Percentiles rank a stretch among this genome's conserved stretches.
Conservation (phyloP, 2,329 filamentous ascomycete species). For the Paecilomyces variotii region DNA sequence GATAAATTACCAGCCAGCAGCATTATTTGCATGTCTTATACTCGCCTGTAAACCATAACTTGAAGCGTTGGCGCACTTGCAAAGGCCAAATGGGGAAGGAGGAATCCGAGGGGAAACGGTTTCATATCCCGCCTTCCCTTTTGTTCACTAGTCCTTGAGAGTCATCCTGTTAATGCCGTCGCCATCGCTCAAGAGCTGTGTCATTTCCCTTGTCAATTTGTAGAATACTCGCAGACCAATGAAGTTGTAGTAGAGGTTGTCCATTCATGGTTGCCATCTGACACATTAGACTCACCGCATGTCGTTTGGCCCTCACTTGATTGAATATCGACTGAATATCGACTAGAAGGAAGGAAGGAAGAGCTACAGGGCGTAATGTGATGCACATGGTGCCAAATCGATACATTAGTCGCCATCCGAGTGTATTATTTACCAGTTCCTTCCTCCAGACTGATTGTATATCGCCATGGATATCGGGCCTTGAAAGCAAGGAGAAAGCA, state of each 20-base stretch:
- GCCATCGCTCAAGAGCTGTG: conserved; percentile 1
- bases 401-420: too few relatives aligned
- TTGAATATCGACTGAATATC: too few relatives aligned
- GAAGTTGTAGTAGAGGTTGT: conserved; percentile 2
- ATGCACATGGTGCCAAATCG: too few relatives aligned
- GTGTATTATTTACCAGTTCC: too few relatives aligned
- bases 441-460: too few relatives aligned
- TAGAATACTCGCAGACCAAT: conserved; percentile 17
- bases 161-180: conserved; percentile 3
- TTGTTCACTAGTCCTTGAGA: conserved; percentile 1
- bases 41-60: neutral
- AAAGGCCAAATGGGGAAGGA: neutral
- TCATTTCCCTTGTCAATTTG: conserved; percentile 11
- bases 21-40: neutral
- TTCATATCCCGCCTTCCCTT: neutral
- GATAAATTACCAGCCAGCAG: conserved; percentile 24
- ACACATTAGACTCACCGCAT: neutral
- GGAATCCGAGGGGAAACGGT: conserved; percentile 2
- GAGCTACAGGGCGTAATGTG: too few relatives aligned
- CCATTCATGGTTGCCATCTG: neutral
- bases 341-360: too few relatives aligned
- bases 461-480: too few relatives aligned
- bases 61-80: neutral
- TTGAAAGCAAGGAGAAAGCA: too few relatives aligned
- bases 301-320: neutral